These are phyloP conservation scores for Penicillium nordicum DNA, from an alignment of 2,329 filamentous ascomycete species.

Conservation along the genomic window DNA sequence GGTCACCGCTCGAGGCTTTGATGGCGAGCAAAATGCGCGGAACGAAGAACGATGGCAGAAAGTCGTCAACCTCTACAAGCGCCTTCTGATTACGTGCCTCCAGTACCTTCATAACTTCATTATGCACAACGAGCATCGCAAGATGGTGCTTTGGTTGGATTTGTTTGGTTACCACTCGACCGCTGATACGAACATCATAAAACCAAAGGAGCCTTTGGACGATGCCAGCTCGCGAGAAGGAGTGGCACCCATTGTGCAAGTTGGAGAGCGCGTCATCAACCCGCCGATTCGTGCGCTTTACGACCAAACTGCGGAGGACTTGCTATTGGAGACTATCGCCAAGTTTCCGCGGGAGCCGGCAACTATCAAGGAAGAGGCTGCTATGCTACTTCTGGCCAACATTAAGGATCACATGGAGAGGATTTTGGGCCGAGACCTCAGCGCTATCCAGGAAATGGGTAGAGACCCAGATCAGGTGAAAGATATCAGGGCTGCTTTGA, in stretches of 20 bases:
- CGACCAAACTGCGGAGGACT: slow-evolving; percentile 44
- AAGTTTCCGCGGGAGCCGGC: slow-evolving; percentile 44
- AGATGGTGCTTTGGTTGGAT: slow-evolving; percentile 63
- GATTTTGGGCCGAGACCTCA: slow-evolving; percentile 42
- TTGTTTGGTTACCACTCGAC: slow-evolving; percentile 58
- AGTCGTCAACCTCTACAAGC: slow-evolving; percentile 64
- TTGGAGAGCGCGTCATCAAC: slow-evolving; percentile 42
- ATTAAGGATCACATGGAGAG: slow-evolving; percentile 50
- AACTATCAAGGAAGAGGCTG: slow-evolving; percentile 47
- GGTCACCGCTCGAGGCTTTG: slow-evolving; percentile 62
- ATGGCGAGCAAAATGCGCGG: slow-evolving; percentile 59
- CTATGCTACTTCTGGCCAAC: slow-evolving; percentile 47
- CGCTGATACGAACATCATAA: slow-evolving; percentile 45
- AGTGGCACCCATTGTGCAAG: slow-evolving; percentile 42
- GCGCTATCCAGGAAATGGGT: slow-evolving; percentile 46
- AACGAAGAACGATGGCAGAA: slow-evolving; percentile 65
- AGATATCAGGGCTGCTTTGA: slow-evolving; percentile 44
- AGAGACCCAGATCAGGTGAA: slow-evolving; percentile 45
- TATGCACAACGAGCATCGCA: slow-evolving; percentile 62
- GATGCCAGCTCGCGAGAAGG: slow-evolving; percentile 36
- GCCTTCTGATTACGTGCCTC: slow-evolving; percentile 62
- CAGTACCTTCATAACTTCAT: slow-evolving; percentile 66
- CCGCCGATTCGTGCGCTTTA: slow-evolving; percentile 42
- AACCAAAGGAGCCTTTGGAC: slow-evolving; percentile 43
- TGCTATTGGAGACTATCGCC: slow-evolving; percentile 44